A percentile compares a stretch with the other conserved stretches of the same genome.
These are phyloP conservation scores for Kodamaea fukazawae DNA, from an alignment of 805 yeast species.

Conservation along the genomic window DNA sequence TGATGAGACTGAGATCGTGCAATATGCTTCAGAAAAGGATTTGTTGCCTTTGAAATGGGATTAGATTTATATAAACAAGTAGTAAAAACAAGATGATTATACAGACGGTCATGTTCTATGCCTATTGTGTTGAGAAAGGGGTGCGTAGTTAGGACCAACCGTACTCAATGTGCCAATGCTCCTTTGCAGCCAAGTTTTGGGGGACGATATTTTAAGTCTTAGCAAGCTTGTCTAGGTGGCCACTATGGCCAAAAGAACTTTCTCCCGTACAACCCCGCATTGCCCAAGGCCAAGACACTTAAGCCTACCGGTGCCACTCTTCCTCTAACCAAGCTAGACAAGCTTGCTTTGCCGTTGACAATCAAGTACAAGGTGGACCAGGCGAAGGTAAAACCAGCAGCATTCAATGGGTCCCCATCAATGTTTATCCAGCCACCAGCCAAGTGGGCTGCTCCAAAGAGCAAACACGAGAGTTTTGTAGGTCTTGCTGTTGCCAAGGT, in stretches of 20 bases:
- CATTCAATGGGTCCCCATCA: slow-evolving; percentile 76
- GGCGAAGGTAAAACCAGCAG: slow-evolving; percentile 76
- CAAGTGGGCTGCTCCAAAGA: slow-evolving; percentile 62
- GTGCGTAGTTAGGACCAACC: too few species aligned
- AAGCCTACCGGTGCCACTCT: slow-evolving; percentile 63
- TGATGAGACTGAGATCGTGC: slow-evolving; percentile 60
- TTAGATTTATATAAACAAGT: slow-evolving; percentile 10
- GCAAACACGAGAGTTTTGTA: slow-evolving; percentile 40
- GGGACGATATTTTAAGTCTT: too few species aligned
- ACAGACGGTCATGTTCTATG: too few species aligned
- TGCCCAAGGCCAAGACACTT: slow-evolving; percentile 55
- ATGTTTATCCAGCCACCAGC: slow-evolving; percentile 71
- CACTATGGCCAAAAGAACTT: slow-evolving; percentile 52
- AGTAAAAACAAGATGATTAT: background rate
- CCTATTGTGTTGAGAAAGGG: too few species aligned
- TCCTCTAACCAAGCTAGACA: slow-evolving; percentile 52
- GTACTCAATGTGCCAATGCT: too few species aligned
- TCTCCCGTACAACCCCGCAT: slow-evolving; percentile 66
- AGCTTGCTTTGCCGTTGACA: slow-evolving; percentile 62
- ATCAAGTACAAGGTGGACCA: slow-evolving; percentile 77
- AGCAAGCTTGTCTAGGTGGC: background rate
- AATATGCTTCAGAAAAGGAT: slow-evolving; percentile 47
- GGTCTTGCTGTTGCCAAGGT: slow-evolving; percentile 27
- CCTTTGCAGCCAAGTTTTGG: too few species aligned
- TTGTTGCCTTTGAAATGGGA: slow-evolving; percentile 75